These are phyloP conservation scores for Microcos paniculata DNA, from an alignment of 345 rosid genomes.

Conservation along the genomic window DNA sequence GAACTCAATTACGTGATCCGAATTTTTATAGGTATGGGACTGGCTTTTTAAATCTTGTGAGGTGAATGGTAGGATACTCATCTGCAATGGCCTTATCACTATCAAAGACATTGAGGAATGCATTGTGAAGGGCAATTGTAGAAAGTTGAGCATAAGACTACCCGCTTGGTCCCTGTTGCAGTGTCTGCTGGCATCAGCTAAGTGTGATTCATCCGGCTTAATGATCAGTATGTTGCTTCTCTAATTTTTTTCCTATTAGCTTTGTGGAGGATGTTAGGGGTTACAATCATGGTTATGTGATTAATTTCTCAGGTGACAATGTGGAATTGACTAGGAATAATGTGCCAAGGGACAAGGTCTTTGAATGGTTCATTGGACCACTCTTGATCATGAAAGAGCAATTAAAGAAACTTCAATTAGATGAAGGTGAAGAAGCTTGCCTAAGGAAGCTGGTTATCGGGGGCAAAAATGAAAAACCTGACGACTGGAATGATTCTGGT, in stretches of 20 bases:
- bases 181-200: conserved; percentile 68
- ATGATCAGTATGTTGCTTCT: conserved; percentile 52
- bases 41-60: conserved; percentile 88
- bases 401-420: conserved; percentile 54
- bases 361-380: conserved; percentile 77
- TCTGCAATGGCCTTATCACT: conserved; percentile 56
- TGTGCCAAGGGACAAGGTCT: conserved; percentile 61
- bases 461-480: conserved; percentile 50
- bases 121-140: conserved; percentile 55
- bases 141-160: conserved; percentile 51
- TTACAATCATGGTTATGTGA: background rate
- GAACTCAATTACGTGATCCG: conserved; percentile 4
- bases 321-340: conserved; percentile 59
- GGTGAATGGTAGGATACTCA: conserved; percentile 65
- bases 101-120: conserved; percentile 69
- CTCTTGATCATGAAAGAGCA: conserved; percentile 77
- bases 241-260: background rate
- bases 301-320: conserved; percentile 46
- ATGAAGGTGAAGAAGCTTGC: conserved; percentile 54
- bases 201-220: conserved; percentile 61
- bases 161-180: conserved; percentile 78
- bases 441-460: conserved; percentile 50
- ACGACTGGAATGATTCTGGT: conserved; percentile 60
- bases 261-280: conserved; percentile 10
- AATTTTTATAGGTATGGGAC: conserved; percentile 68